Conservation (phyloP, 2,329 filamentous ascomycete species). For the Ceratocystis cubensis region DNA sequence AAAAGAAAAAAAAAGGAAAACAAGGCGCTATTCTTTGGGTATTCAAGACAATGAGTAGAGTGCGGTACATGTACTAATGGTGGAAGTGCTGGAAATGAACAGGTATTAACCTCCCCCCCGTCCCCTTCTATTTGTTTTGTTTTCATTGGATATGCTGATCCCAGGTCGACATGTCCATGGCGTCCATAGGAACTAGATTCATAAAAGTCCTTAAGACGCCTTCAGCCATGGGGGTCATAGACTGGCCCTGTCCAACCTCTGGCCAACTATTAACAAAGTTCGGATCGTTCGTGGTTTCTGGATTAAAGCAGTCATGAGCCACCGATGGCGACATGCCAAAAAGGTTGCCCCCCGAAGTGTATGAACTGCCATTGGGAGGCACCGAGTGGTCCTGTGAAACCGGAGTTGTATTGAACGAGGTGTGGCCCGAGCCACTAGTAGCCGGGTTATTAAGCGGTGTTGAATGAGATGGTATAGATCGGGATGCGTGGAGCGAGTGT, state of each 20-base stretch:
- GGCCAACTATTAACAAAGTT: constrained; percentile 30
- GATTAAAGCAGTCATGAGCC: constrained; percentile 7
- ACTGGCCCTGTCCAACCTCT: constrained; percentile 32
- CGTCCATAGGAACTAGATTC: constrained; percentile 48
- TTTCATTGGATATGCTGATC: constrained; percentile 26
- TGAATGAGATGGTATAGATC: not conserved
- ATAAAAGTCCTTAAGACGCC: constrained; percentile 45
- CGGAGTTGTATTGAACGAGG: not conserved
- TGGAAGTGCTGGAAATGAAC: not conserved
- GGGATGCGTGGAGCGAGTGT: not conserved
- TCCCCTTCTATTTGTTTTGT: not conserved
- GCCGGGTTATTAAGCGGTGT: not conserved
- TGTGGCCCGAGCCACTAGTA: not conserved
- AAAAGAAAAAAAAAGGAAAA: not conserved
- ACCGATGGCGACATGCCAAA: constrained; percentile 5
- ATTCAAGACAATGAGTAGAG: constrained; percentile 1
- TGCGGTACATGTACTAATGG: not conserved
- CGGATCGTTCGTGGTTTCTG: constrained; percentile 24
- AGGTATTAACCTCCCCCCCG: too few relatives aligned
- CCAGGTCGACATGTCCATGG: constrained; percentile 44
- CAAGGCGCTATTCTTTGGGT: not conserved
- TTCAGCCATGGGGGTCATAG: constrained; percentile 44
- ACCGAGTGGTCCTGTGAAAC: not conserved
- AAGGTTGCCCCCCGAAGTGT: not conserved
- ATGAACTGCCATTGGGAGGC: not conserved